Conservation (phyloP, 2,329 filamentous ascomycete species). For the Fusarium caatingaense region DNA sequence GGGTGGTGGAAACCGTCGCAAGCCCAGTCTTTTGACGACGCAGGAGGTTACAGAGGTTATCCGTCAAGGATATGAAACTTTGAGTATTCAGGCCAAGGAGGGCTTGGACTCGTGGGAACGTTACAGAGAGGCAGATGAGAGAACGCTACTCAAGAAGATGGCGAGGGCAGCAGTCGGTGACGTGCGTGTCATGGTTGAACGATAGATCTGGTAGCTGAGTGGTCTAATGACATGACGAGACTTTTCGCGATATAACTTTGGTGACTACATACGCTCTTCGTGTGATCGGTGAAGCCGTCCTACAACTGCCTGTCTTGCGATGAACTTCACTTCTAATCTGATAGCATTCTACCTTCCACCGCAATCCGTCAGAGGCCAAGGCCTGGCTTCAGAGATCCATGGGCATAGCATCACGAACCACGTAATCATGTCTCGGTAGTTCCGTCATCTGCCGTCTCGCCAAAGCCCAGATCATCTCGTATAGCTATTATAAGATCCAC, state of each 20-base stretch:
- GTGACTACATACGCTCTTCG: not conserved
- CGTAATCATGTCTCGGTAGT: not conserved
- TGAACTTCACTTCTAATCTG: not conserved
- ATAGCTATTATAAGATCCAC: not conserved
- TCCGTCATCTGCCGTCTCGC: not conserved
- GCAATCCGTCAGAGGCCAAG: not conserved
- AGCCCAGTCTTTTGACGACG: constrained; percentile 78
- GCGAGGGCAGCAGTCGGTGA: constrained; percentile 79
- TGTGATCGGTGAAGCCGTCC: not conserved
- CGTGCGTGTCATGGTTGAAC: constrained; percentile 63
- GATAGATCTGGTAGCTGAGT: constrained; percentile 32
- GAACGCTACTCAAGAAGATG: constrained; percentile 86
- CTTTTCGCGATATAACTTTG: not conserved
- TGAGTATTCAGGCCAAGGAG: constrained; percentile 90
- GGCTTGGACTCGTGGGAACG: constrained; percentile 86
- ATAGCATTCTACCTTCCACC: not conserved
- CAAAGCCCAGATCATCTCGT: not conserved
- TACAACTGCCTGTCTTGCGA: not conserved
- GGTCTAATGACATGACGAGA: constrained; percentile 16
- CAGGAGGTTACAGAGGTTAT: constrained; percentile 90
- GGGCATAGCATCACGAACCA: not conserved
- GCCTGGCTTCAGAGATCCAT: not conserved
- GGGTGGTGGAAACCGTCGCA: constrained; percentile 54
- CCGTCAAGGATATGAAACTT: constrained; percentile 94
- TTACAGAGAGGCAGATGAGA: constrained; percentile 89